Evolutionary conservation across 169 alveolate species (phyloP).

Genomic region (Plasmodium coatneyi): DNA sequence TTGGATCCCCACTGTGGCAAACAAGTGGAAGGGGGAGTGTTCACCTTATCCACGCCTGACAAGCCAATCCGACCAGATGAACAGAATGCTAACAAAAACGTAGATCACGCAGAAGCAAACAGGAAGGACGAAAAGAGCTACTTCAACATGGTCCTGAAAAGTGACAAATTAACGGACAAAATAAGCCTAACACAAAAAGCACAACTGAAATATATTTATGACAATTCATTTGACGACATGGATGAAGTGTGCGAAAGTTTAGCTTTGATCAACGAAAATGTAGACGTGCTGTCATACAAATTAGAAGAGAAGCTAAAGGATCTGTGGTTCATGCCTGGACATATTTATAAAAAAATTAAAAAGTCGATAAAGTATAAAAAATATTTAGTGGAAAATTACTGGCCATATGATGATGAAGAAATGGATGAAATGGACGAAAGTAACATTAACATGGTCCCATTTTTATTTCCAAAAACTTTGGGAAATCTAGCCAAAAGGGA

Average conservation of each 20-base stretch:
- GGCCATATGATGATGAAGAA: constrained; percentile 73
- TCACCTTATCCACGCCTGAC: not conserved
- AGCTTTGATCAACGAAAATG: constrained; percentile 51
- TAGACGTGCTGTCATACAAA: constrained; percentile 61
- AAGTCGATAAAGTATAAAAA: constrained; percentile 80
- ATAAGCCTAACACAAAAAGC: constrained; percentile 65
- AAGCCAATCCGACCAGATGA: constrained; percentile 42
- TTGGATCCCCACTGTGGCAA: not conserved
- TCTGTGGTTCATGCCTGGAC: constrained; percentile 85
- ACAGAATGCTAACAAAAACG: constrained; percentile 47
- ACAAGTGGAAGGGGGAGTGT: not conserved
- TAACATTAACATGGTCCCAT: constrained; percentile 53
- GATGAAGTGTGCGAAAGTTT: constrained; percentile 65
- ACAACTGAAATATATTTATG: constrained; percentile 60
- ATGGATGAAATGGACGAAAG: constrained; percentile 34
- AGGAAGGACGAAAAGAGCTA: constrained; percentile 33
- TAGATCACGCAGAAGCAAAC: constrained; percentile 23
- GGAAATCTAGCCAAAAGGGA: constrained; percentile 76
- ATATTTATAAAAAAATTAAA: constrained; percentile 70
- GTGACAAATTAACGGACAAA: constrained; percentile 62
- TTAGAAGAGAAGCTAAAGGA: constrained; percentile 76
- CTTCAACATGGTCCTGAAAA: constrained; percentile 25
- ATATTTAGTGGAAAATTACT: constrained; percentile 77
- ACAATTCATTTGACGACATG: constrained; percentile 62
- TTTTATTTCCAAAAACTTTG: constrained; percentile 81